Evolutionary conservation across 768 basidiomycete genomes (phyloP), one percentile per base, ranked within the genome.

Genomic region (Postia placenta): DNA sequence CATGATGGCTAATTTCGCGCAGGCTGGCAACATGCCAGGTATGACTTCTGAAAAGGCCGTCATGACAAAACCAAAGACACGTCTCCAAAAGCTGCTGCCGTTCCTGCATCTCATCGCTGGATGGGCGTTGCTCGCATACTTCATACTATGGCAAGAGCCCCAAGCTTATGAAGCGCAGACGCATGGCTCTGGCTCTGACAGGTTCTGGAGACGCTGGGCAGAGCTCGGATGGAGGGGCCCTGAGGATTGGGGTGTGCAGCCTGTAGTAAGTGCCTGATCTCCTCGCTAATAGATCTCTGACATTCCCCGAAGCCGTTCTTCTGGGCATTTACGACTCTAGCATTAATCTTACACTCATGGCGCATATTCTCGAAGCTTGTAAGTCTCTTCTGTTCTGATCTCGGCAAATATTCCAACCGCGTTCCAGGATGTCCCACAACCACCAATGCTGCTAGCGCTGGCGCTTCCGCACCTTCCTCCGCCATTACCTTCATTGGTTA

Each of bases 321-420:
- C 63, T 89, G 85, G 85, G 83, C 78, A 6, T 90, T 91, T 51
- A 77, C 79, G 33, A 84, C 88, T 0, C 61, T 91, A 3, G 78
- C 90, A 55, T 70, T 90, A 20, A 73, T 74, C 17, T 60, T 92
- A 38, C 86, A 90, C 56, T 87, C 88, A 7, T 59, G 82, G 55
- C 79, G 81, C 47, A 78, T 91, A 65, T 81, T 87, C 60, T 75
- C 74, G 11, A 79, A 81, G 49, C 75, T 83, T 52, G 87, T 87
- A 60, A 60, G 85, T 67, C 9, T 44, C 15, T 7, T 7, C 30
- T 33, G 30, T 33, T 33, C 30, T 33, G 15, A 4, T 9, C 47
- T 5, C 15, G 5, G 20, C 24, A 42, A n/a, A 44, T 3, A 15
- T 50, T 7, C 20, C 30, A 33, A 33, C 30, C 30, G 30, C 15